These are phyloP conservation scores for Pythium monospermum DNA, from an alignment of 352 stramenopile genomes.

Conservation along the genomic window DNA sequence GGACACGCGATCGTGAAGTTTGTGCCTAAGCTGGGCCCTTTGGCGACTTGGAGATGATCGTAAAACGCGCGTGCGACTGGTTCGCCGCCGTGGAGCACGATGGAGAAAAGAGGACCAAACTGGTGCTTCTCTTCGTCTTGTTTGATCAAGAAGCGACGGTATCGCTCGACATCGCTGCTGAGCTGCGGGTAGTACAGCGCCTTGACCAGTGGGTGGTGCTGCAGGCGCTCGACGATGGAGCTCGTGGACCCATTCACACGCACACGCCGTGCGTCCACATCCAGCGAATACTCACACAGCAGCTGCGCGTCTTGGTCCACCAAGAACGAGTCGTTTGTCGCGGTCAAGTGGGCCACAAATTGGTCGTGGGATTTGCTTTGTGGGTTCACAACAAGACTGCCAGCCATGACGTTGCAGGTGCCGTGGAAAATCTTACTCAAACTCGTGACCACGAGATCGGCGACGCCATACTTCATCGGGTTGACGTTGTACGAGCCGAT, in stretches of 20 bases:
- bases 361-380: conserved; percentile 36
- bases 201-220: conserved; percentile 72
- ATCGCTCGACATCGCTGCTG: conserved; percentile 43
- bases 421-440: conserved; percentile 94
- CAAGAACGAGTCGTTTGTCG: conserved; percentile 52
- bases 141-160: conserved; percentile 47
- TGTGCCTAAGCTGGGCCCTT: conserved; percentile 88
- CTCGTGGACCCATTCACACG: conserved; percentile 80
- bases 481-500: conserved; percentile 91
- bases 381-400: conserved; percentile 87
- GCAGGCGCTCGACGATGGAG: conserved; percentile 63
- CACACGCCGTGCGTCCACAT: conserved; percentile 69
- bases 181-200: conserved; percentile 83
- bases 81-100: conserved; percentile 76
- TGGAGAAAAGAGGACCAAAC: conserved; percentile 87
- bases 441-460: conserved; percentile 89
- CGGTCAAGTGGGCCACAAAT: conserved; percentile 30
- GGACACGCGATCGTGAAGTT: conserved; percentile 93
- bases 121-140: conserved; percentile 23
- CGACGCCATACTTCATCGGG: conserved; percentile 61
- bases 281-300: conserved; percentile 43
- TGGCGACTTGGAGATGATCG: conserved; percentile 78
- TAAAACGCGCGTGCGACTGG: conserved; percentile 83
- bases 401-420: conserved; percentile 88
- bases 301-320: conserved; percentile 50